Evolutionary conservation across 75 land plant species (phyloP), one percentile per base, ranked within the genome.

Genomic region (Chamaecyparis obtusa): DNA sequence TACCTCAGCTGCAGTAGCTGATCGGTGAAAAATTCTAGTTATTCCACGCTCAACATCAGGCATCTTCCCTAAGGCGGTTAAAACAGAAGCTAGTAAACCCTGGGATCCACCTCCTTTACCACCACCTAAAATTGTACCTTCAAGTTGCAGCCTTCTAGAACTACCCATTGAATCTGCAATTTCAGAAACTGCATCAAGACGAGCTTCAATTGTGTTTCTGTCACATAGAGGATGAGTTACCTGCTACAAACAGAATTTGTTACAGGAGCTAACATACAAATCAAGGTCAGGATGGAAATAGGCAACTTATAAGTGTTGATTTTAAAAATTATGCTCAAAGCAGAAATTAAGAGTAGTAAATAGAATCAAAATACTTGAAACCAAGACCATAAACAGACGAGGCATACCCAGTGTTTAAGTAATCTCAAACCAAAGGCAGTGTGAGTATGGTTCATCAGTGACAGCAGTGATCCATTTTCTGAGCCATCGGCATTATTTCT

Each of bases 11-110:
- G 97, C 85, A 44, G 94, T 94, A 3, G 97, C 94, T 69, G 99
- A 96, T 24, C 92, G 87, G 72, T 97, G 99, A 89, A 95, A 96
- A 77, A 95, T 94, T 88, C 99, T 94, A 9, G 99, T 93, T 72
- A 98, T 96, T 80, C 99, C 99, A 84, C 99, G 96, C 85, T 98
- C 95, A 88, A 98, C 86, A 91, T 98, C 99, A 86, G 95, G 94
- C 88, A 93, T 74, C 89, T 88, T 94, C 80, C 92, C 97, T 30
- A 98, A 88, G 80, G 90, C 64, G 21, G 82, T 88, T 85, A 98
- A 89, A 87, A 96, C 95, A 21, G 93, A 92, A n/a, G 92, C 95
- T 72, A 98, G 83, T 10, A 94, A 13, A 85, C 84, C 76, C 67
- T 88, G 85, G 24, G 89, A n/a, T 21, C 91, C 90, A 87, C 86